Conservation (phyloP, 768 basidiomycete species). For the Tylopilus vinaceipallidus region DNA sequence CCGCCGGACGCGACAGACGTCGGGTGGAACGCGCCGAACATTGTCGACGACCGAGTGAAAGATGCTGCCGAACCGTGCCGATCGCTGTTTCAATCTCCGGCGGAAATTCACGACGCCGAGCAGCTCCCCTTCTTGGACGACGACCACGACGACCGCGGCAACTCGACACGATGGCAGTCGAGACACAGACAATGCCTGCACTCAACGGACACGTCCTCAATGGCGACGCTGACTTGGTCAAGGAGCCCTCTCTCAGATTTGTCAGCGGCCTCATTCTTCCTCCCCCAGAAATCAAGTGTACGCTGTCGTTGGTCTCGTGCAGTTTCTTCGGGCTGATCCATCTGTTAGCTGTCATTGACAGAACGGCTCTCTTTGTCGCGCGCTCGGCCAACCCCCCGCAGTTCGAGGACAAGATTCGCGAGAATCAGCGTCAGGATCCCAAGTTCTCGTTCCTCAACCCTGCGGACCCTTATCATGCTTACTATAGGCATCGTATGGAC, state of each 20-base stretch:
- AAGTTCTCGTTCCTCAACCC: slow-evolving; percentile 99
- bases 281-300: slow-evolving; percentile 93
- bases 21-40: slow-evolving; percentile 87
- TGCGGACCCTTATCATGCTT: slow-evolving; percentile 96
- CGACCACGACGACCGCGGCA: slow-evolving; percentile 18
- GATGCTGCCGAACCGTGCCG: slow-evolving; percentile 26
- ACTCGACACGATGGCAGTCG: slow-evolving; percentile 45
- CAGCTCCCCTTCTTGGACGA: slow-evolving; percentile 16
- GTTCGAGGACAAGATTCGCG: slow-evolving; percentile 96
- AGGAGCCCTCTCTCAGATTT: slow-evolving; percentile 49
- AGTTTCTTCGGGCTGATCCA: slow-evolving; percentile 5
- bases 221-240: slow-evolving; percentile 41
- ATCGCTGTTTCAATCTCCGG: slow-evolving; percentile 27
- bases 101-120: not conserved
- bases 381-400: slow-evolving; percentile 90
- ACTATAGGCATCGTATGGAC: slow-evolving; percentile 92
- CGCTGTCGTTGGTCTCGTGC: slow-evolving; percentile 11
- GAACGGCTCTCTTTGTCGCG: slow-evolving; percentile 88
- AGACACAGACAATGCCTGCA: slow-evolving; percentile 36
- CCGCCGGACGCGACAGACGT: slow-evolving; percentile 67
- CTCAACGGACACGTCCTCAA: slow-evolving; percentile 43
- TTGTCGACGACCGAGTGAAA: slow-evolving; percentile 29
- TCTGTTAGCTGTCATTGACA: slow-evolving; percentile 83
- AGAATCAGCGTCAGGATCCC: slow-evolving; percentile 93
- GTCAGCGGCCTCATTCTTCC: slow-evolving; percentile 90